phyloP scores from a whole-genome alignment of 78 protist species.

The Speleostelium caveatum region DNA sequence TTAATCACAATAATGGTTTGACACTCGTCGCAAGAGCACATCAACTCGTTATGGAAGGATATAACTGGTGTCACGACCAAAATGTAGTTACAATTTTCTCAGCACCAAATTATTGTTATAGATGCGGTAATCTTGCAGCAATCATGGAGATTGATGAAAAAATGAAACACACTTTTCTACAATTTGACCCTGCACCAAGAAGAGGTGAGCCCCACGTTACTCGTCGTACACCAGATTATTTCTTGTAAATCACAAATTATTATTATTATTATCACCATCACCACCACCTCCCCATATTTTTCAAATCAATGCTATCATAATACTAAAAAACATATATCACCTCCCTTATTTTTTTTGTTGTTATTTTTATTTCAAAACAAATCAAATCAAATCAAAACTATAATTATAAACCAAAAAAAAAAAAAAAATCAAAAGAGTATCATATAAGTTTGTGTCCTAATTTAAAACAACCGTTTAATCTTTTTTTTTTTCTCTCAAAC shows the following conservation, averaged over 20 bases:
- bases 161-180: constrained; percentile 93
- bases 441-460: no score
- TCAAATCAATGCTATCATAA: no score
- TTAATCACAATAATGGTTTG: constrained; percentile 93
- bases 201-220: constrained; percentile 97
- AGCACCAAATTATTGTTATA: constrained; percentile 99
- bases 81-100: constrained; percentile 97
- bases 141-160: constrained; percentile 96
- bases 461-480: no score
- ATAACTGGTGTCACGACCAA: constrained; percentile 96
- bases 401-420: no score
- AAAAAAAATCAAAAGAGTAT: no score
- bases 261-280: no score
- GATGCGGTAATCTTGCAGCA: constrained; percentile 98
- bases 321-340: no score
- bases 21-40: constrained; percentile 96
- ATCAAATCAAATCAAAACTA: no score
- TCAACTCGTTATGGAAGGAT: constrained; percentile 98
- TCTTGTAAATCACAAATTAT: constrained; percentile 92
- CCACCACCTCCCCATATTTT: no score
- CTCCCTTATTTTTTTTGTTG: no score
- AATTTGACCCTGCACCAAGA: constrained; percentile 99
- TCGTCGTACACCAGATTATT: constrained; percentile 97
- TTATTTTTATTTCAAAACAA: no score
- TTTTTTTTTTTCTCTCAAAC: no score